These are phyloP conservation scores for Ustilago sp. DNA, from an alignment of 1,284 basidiomycete species.

Conservation along the genomic window DNA sequence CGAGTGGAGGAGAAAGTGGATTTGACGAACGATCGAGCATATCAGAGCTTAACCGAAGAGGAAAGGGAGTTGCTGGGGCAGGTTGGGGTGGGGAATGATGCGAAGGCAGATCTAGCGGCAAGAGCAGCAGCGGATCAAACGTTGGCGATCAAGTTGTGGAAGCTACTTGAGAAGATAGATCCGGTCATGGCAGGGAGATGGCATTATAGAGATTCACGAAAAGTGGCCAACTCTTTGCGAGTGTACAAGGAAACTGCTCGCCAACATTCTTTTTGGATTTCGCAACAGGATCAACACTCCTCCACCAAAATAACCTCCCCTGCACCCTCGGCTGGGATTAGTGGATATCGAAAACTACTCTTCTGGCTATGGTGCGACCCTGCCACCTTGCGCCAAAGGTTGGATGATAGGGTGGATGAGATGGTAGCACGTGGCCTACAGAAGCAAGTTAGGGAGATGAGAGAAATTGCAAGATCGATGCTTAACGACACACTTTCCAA, in stretches of 20 bases:
- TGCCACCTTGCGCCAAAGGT: conserved; percentile 75
- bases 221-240: conserved; percentile 83
- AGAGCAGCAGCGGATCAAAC: conserved; percentile 3
- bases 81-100: conserved; percentile 1
- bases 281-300: conserved; percentile 71
- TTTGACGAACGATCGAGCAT: neutral
- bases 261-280: conserved; percentile 78
- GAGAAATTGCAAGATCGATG: conserved; percentile 66
- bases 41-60: neutral
- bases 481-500: conserved; percentile 7
- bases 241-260: conserved; percentile 82
- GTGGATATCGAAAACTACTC: conserved; percentile 77
- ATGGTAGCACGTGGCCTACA: conserved; percentile 91
- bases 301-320: neutral
- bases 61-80: conserved; percentile 14
- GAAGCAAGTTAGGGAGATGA: conserved; percentile 78
- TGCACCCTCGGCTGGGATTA: conserved; percentile 12
- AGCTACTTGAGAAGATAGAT: conserved; percentile 80
- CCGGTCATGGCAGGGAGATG: conserved; percentile 82
- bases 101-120: conserved; percentile 15
- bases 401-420: conserved; percentile 84
- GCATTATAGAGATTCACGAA: conserved; percentile 95
- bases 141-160: conserved; percentile 74
- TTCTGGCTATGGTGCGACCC: conserved; percentile 92
- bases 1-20: conserved; percentile 6